Evolutionary conservation across 108 stramenopile species (phyloP), one percentile per base, ranked within the genome.

Genomic region (Bacterosira constricta): DNA sequence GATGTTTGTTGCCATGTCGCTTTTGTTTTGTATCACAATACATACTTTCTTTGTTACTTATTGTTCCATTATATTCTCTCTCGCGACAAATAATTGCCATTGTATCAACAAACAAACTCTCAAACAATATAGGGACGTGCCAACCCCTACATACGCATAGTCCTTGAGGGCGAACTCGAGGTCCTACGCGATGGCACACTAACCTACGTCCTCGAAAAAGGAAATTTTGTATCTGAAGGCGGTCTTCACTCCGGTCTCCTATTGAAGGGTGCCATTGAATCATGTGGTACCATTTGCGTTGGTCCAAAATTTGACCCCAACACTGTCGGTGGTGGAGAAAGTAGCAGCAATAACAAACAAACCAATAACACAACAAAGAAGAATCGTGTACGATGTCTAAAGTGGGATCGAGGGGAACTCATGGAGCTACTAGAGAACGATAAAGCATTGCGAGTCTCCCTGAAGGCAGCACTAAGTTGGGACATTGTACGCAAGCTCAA

Each of bases 401-500:
- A 69, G 18, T 94, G 92, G 92, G 88, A 91, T 23, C 77, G 90
- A 31, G 72, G 79, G 20, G 86, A 91, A 56, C 62, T 91, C 50
- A 76, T 90, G 39, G 71, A 85, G 42, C 60, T 94, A 20, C 45
- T 91, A 46, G 77, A 84, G 26, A 17, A 66, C 18, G 79, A 89
- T 60, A 79, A 80, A 31, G 36, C 52, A 54, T 58, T 92, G 25
- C 77, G 76, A 21, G 83, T 81, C 9, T 68, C 90, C 9, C 45
- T 95, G 45, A 87, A 90, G 77, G 85, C 89, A 0, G 80, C 79
- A 25, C 57, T 95, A 45, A 82, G 77, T 59, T 95, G 90, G 90
- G 94, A 95, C 71, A 89, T 95, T 73, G 88, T 95, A 0, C 88
- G 89, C 36, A 95, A 95, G 64, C 69, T 95, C 12, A 95, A 95